Conservation (phyloP, 2,329 filamentous ascomycete species). For the Colletotrichum spinosum region DNA sequence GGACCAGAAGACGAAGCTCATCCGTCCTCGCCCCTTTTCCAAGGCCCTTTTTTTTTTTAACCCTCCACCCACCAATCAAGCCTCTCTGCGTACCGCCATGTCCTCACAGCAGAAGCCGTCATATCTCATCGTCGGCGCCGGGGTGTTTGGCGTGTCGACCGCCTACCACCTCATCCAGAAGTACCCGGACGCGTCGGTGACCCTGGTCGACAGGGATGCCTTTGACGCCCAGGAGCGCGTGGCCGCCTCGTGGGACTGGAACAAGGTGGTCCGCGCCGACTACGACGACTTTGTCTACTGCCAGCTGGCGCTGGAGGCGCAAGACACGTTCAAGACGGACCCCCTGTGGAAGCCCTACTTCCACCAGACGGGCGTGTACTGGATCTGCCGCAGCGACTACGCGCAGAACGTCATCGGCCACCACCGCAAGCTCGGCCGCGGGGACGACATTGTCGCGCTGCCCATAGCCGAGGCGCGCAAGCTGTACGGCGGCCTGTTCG, state of each 20-base stretch:
- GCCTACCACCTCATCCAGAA: constrained; percentile 70
- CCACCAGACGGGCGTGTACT: constrained; percentile 70
- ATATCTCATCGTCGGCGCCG: constrained; percentile 72
- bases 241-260: constrained; percentile 79
- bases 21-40: neutral
- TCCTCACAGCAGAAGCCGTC: constrained; percentile 41
- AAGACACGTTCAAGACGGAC: constrained; percentile 69
- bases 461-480: constrained; percentile 59
- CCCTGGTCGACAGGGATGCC: constrained; percentile 67
- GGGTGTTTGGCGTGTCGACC: constrained; percentile 74
- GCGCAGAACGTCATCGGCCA: constrained; percentile 64
- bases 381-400: constrained; percentile 63
- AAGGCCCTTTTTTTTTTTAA: neutral
- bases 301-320: constrained; percentile 72
- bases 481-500: constrained; percentile 69
- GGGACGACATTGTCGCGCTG: constrained; percentile 55
- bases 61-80: constrained; percentile 13
- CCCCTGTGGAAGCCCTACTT: constrained; percentile 68
- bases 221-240: constrained; percentile 59
- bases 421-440: constrained; percentile 58
- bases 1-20: neutral
- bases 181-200: constrained; percentile 62
- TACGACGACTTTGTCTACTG: constrained; percentile 75
- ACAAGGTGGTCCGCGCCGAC: constrained; percentile 78
- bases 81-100: constrained; percentile 22